A percentile compares a stretch with the other conserved stretches of the same genome.
These are phyloP conservation scores for Coemansia sp. DNA, from an alignment of 192 early-diverging fungal species.

Conservation along the genomic window DNA sequence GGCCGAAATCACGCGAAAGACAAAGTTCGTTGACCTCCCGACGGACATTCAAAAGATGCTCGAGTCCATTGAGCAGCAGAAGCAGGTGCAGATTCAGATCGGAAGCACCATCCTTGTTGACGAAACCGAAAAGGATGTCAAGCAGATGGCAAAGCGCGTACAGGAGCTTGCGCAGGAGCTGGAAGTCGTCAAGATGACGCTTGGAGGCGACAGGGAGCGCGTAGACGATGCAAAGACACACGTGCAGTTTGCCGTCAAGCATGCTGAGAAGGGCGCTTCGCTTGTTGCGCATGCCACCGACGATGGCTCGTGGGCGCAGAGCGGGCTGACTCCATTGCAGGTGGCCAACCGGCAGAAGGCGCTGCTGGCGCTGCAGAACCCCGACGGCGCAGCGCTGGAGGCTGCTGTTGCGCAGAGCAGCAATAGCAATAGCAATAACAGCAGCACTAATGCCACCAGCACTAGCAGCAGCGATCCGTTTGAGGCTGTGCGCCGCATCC, in stretches of 20 bases:
- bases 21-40: conserved; percentile 44
- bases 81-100: conserved; percentile 49
- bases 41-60: conserved; percentile 28
- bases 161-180: conserved; percentile 34
- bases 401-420: background rate
- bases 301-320: conserved; percentile 40
- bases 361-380: conserved; percentile 22
- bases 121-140: conserved; percentile 33
- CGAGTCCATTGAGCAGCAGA: conserved; percentile 34
- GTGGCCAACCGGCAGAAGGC: conserved; percentile 34
- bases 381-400: background rate
- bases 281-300: conserved; percentile 42
- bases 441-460: background rate
- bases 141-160: conserved; percentile 9
- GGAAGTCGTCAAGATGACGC: conserved; percentile 37
- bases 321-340: conserved; percentile 39
- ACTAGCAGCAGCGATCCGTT: conserved; percentile 12
- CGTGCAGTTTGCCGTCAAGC: conserved; percentile 41
- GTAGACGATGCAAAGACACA: conserved; percentile 33
- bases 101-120: conserved; percentile 34
- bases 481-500: conserved; percentile 42
- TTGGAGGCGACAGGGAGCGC: conserved; percentile 25
- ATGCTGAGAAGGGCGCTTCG: conserved; percentile 41
- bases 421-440: background rate
- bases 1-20: conserved; percentile 34